Percentiles rank a stretch among this genome's conserved stretches.
Conservation (phyloP, 768 basidiomycete species). For the Amanita pallidorosea region DNA sequence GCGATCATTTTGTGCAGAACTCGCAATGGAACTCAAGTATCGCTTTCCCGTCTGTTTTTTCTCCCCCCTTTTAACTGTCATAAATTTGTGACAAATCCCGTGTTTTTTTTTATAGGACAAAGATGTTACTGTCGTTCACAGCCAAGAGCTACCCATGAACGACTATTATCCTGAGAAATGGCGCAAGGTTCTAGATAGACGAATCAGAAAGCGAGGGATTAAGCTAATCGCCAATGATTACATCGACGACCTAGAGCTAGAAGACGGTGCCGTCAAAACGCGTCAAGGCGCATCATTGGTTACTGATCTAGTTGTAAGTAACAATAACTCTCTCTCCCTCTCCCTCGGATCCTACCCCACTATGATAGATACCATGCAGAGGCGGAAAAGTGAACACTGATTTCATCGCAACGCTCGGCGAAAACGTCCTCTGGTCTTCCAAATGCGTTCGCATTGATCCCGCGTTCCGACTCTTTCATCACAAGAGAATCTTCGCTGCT, state of each 20-base stretch:
- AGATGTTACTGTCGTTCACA: constrained; percentile 52
- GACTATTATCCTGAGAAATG: constrained; percentile 41
- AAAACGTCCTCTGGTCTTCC: constrained; percentile 22
- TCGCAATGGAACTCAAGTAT: constrained; percentile 33
- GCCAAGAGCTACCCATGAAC: constrained; percentile 42
- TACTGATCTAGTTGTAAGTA: constrained; percentile 50
- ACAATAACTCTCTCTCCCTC: background rate
- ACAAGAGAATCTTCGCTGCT: constrained; percentile 49
- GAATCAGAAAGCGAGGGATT: constrained; percentile 33
- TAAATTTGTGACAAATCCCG: background rate
- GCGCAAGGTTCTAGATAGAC: constrained; percentile 33
- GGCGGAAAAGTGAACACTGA: constrained; percentile 41
- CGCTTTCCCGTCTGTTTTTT: constrained; percentile 21
- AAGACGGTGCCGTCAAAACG: constrained; percentile 32
- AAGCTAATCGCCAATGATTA: constrained; percentile 42
- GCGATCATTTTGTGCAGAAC: constrained; percentile 15
- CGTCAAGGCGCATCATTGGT: constrained; percentile 36
- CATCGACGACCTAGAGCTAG: constrained; percentile 31
- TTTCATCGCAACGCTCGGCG: constrained; percentile 34
- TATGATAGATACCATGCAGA: constrained; percentile 20
- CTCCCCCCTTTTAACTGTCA: constrained; percentile 8
- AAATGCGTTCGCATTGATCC: constrained; percentile 41
- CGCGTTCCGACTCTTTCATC: constrained; percentile 42
- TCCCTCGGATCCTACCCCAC: background rate
- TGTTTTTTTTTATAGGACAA: constrained; percentile 23